Evolutionary conservation across 2,329 filamentous ascomycete genomes (phyloP), one percentile per base, ranked within the genome.

Genomic region (Onygena corvina): DNA sequence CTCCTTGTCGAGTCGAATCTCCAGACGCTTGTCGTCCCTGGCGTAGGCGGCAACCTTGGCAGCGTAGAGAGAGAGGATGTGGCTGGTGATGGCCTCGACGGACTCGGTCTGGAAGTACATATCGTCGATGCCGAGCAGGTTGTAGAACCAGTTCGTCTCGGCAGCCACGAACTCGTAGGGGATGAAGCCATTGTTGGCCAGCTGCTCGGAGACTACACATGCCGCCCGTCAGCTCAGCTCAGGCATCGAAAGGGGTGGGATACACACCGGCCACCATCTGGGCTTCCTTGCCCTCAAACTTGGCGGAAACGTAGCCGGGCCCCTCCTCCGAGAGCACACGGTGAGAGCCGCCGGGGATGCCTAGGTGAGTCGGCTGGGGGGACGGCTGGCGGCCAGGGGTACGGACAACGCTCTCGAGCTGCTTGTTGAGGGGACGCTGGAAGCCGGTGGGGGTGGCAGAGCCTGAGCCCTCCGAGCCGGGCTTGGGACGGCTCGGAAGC

Each of bases 141-240:
- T 86, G 74, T 98, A 98, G 74, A 98, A 98, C 90, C 92, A 98
- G 52, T 80, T 76, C 47, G 89, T 86, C 70, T 98, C 89, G 21
- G 81, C 76, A 54, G 93, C 84, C 54, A 95, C 77, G 57, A 94
- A 84, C 47, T 84, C 75, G 50, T 78, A 76, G 1, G 92, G 92
- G 53, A 98, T 86, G 77, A 93, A 95, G 52, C 83, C 85, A 62
- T 83, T 84, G 56, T 82, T 77, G 61, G 80, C 76, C 58, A 95
- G 80, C 62, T 83, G 73, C 57, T 83, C 81, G 79, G 87, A 88
- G 64, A 95, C 89, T 86, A 54, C 35, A 48, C n/a, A n/a, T n/a
- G n/a, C 34, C 4, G 11, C 31, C n/a, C 3, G n/a, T 36, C 20
- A 36, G 34, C 9, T n/a, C n/a, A n/a, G n/a, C n/a, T n/a, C n/a